Conservation (phyloP, 352 stramenopile species). For the Phytophthora capsici region DNA sequence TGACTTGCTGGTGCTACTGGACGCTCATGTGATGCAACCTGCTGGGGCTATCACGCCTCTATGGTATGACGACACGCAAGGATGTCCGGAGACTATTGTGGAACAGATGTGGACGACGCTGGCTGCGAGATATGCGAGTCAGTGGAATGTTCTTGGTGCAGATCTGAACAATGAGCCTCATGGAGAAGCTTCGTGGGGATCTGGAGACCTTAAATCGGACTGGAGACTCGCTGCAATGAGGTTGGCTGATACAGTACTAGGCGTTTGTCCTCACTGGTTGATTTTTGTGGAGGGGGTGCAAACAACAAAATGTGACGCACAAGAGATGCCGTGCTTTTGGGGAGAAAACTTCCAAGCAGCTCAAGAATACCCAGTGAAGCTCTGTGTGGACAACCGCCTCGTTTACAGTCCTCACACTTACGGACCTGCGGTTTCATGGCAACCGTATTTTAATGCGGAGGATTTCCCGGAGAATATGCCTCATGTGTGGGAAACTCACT, state of each 20-base stretch:
- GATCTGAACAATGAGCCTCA: conserved; percentile 73
- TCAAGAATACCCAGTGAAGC: conserved; percentile 17
- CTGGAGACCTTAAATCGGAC: conserved; percentile 42
- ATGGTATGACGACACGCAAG: conserved; percentile 48
- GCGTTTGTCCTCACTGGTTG: conserved; percentile 47
- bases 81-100: conserved; percentile 27
- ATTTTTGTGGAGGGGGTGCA: conserved; percentile 67
- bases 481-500: conserved; percentile 61
- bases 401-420: conserved; percentile 65
- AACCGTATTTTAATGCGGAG: conserved; percentile 51
- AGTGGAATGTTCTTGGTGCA: conserved; percentile 58
- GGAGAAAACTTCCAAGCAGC: conserved; percentile 55
- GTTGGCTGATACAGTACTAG: conserved; percentile 34
- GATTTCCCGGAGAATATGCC: conserved; percentile 57
- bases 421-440: conserved; percentile 45
- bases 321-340: conserved; percentile 55
- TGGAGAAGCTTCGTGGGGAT: conserved; percentile 54
- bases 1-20: conserved; percentile 54
- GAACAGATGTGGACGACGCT: conserved; percentile 46
- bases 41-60: conserved; percentile 44
- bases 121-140: conserved; percentile 35
- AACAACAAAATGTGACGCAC: conserved; percentile 35
- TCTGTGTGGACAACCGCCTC: conserved; percentile 49
- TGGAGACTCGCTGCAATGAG: conserved; percentile 51
- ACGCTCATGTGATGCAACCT: conserved; percentile 54